Base-by-base conservation (phyloP, 208 protist species). In the Strigomonas galati region DNA sequence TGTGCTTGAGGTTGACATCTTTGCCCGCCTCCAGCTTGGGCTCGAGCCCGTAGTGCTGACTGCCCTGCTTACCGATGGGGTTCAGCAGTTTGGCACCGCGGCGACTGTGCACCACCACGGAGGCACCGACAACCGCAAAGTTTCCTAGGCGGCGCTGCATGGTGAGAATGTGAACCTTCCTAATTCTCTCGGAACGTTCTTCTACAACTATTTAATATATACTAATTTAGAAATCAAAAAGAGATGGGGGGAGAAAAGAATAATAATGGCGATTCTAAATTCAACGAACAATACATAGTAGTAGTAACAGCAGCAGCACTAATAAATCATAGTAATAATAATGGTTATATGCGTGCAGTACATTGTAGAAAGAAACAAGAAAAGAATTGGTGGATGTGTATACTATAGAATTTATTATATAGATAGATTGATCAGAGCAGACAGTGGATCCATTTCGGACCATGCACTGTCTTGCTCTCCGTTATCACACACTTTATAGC, bases 1-100 rank as follows among this genome's bases (percentile, higher is more conserved):
- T 97, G 74, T 93, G 87, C 65, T 94, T 94, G 24, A 97, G 70
- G 57, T 92, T 79, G 15, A 86, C 80, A 58, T 97, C 91, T 57
- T 92, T 91, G 52, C 91, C 91, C 0, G 91, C 91, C 69, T 89
- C 83, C 57, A 93, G 67, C 76, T 94, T 94, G 12, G 82, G 85
- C 58, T 92, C 85, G 6, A 79, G 62, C 6, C 85, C 87, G 72
- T 97, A 97, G 71, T 94, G 89, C 67, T 91, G 85, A 54, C 84
- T 93, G 52, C 91, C 91, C 26, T 87, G 77, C 66, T 88, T 87
- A 35, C 86, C 84, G 49, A 85, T 91, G 2, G 91, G 91, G 63
- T 93, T 93, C 24, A 93, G 69, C 21, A 93, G 72, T 73, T 92
- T 93, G 37, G 82, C 87, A 5, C 73, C 62, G 26, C 88, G 79